Base-by-base conservation (phyloP, 371 early-diverging fungal species). In the Mucor mucedo region DNA sequence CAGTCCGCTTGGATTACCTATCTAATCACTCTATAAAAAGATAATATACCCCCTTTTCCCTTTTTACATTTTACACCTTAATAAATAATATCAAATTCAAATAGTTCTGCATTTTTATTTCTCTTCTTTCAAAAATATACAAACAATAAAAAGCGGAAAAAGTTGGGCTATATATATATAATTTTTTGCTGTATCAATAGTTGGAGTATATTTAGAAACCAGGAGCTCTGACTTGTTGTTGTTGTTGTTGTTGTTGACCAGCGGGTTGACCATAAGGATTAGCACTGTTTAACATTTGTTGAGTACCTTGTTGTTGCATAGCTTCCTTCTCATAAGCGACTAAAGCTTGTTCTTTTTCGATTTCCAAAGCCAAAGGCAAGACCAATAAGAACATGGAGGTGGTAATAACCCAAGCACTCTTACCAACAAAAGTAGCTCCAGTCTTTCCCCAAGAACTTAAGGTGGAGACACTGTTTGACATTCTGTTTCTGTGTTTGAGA, bases 381-480 rank as follows among this genome's bases (percentile, higher is more conserved):
- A 94, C 86, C 50, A 91, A 77, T 30, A 91, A 79, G 35, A 95
- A 70, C 70, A 90, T 91, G 55, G 87, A 87, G 8, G 92, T 93
- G 27, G 91, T 88, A 11, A 91, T 73, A n/a, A 93, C 87, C 93
- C 93, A 93, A 28, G 89, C 89, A 42, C 88, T 77, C 77, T 89
- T 89, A 45, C 92, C 92, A 27, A 86, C 77, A 73, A 91, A 81
- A 9, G 82, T 76, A 49, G 82, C 74, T 29, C 87, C 83, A 14
- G 83, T 73, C 65, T 79, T 79, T 47, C 87, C 84, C 80, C 85
- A 84, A 50, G 77, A 80, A 28, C 74, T 82, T 50, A 88, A 66
- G 8, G 82, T 76, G 13, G 83, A 75, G 28, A 79, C 78, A 38
- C 76, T 71, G 47, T 82, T 76, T 2, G 85, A 71, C 16, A 93